phyloP scores from a whole-genome alignment of 73 alveolate genomes.

The Symbiodinium pilosum region DNA sequence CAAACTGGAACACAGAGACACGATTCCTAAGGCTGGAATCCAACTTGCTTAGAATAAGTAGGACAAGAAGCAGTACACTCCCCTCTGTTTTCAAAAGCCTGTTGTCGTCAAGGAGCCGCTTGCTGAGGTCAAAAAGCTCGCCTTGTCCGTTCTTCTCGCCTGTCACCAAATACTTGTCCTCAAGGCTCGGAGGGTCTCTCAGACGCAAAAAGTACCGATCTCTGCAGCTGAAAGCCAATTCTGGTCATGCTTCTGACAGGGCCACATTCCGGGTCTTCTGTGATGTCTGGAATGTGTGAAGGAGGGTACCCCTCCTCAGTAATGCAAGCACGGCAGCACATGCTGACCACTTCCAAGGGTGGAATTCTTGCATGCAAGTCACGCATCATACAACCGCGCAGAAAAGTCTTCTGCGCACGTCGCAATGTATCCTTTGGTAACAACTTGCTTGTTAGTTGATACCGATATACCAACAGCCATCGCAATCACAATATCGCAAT shows the following conservation, averaged over 20 bases:
- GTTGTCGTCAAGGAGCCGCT: background rate
- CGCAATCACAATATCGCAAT: too few relatives aligned
- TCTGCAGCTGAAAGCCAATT: too few relatives aligned
- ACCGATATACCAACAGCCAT: too few relatives aligned
- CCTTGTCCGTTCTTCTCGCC: constrained; percentile 77
- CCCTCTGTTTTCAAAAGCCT: background rate
- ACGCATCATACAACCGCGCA: constrained; percentile 52
- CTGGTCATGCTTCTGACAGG: background rate
- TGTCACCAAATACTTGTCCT: constrained; percentile 61
- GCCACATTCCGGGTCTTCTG: constrained; percentile 84
- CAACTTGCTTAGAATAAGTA: background rate
- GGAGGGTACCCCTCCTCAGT: constrained; percentile 31
- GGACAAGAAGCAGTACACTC: too few relatives aligned
- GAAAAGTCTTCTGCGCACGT: constrained; percentile 48
- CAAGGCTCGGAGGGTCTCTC: background rate
- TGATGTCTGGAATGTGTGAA: constrained; percentile 72
- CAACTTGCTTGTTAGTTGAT: too few relatives aligned
- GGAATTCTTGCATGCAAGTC: background rate
- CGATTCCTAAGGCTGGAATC: background rate
- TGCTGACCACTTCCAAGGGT: background rate
- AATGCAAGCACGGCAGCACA: background rate
- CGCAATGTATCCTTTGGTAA: constrained; percentile 34
- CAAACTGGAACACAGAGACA: background rate
- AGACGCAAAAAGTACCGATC: too few relatives aligned
- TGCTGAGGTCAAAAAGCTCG: constrained; percentile 48